Base-by-base conservation (phyloP, 1,284 basidiomycete species). In the Trichosporon sp. region DNA sequence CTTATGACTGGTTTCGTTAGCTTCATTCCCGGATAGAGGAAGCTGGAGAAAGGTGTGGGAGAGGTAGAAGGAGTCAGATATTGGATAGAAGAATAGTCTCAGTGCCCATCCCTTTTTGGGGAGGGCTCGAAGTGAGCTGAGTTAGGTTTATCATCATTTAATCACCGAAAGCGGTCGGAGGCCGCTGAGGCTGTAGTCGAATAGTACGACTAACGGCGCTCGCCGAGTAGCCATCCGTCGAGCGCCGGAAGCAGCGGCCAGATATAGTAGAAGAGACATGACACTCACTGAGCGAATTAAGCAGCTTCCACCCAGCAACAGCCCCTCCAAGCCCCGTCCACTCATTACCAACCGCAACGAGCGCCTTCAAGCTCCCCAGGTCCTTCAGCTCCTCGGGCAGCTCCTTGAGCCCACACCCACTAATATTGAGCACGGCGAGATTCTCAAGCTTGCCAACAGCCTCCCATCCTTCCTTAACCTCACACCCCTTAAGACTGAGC, bases 341-440 rank as follows among this genome's bases (percentile, higher is more conserved):
- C 27, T 71, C 70, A 59, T 78, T 78, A 60, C 71, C 72, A 71
- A 76, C 78, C 27, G 75, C 77, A 3, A 79, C 77, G 5, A 79
- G 32, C 23, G 77, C 77, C 69, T 79, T 79, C 46, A 79, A 67
- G 31, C 71, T 75, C 1, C 46, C 56, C n/a, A 78, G 66, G 1
- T 56, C 56, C 3, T 44, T 56, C 1, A 79, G 67, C 14, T 36
- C 46, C 9, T 58, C 49, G 0, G 77, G 77, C 1, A 78, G 65
- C 9, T 36, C 10, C n/a, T 58, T 69, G 29, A 78, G 62, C 0
- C 67, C 74, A 32, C 71, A 73, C 16, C 71, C 70, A 58, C 70
- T 74, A 59, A 79, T 73, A 52, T 79, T 79, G 27, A 79, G 68
- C 3, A 79, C 77, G 10, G 71, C 70, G 10, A 79, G 62, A 16